These are phyloP conservation scores for Globisporangium abappressorium DNA, from an alignment of 352 stramenopile species.

Conservation along the genomic window DNA sequence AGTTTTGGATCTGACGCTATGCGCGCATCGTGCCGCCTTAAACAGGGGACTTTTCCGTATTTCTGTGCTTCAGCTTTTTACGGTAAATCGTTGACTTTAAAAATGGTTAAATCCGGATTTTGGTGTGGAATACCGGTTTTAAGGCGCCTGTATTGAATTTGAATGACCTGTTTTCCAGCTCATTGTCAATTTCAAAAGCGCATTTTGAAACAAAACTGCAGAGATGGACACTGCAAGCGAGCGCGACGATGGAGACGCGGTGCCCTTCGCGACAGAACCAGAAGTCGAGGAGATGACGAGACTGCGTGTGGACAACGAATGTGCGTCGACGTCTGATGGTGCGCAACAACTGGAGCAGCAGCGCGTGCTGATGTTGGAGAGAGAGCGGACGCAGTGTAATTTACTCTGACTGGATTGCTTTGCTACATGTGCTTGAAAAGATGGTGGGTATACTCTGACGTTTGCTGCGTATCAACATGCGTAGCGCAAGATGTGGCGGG, in stretches of 20 bases:
- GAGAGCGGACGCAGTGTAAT: slow-evolving; percentile 34
- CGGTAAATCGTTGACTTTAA: too few species aligned
- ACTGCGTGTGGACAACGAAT: not conserved
- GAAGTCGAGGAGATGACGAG: slow-evolving; percentile 34
- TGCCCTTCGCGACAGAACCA: slow-evolving; percentile 29
- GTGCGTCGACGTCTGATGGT: not conserved
- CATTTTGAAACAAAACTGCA: not conserved
- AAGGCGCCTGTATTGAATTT: too few species aligned
- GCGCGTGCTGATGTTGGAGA: slow-evolving; percentile 29
- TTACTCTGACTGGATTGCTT: not conserved
- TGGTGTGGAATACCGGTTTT: too few species aligned
- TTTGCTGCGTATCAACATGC: not conserved
- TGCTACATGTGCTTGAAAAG: slow-evolving; percentile 2
- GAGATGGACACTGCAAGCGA: not conserved
- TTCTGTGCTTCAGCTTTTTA: too few species aligned
- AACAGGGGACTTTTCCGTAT: too few species aligned
- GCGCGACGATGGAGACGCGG: not conserved
- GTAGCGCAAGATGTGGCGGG: slow-evolving; percentile 26
- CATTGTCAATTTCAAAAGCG: too few species aligned
- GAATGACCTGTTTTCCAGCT: too few species aligned
- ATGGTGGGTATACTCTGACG: not conserved
- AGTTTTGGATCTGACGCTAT: slow-evolving; percentile 1
- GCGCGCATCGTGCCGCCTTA: too few species aligned
- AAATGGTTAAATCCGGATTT: too few species aligned
- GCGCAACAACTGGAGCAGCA: slow-evolving; percentile 22